These are phyloP conservation scores for Stagonosporopsis tanaceti DNA, from an alignment of 2,329 filamentous ascomycete genomes.

Conservation along the genomic window DNA sequence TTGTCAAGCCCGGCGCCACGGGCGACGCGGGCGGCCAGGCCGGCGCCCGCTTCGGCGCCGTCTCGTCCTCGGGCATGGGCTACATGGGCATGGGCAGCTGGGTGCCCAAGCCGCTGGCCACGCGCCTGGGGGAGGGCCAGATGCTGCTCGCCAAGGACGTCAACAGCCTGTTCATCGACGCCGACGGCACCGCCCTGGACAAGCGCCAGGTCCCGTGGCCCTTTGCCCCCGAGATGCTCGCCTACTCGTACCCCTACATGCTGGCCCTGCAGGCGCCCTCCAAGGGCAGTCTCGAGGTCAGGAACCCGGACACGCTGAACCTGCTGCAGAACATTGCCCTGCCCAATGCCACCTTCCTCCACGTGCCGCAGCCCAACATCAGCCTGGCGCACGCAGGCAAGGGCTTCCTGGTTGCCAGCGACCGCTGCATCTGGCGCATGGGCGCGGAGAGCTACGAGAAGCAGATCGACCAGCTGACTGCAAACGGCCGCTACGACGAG, in stretches of 20 bases:
- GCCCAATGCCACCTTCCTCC: slow-evolving; percentile 81
- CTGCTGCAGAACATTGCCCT: slow-evolving; percentile 85
- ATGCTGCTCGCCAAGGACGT: slow-evolving; percentile 97
- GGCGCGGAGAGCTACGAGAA: slow-evolving; percentile 88
- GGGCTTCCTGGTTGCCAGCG: slow-evolving; percentile 91
- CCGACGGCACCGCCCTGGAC: slow-evolving; percentile 80
- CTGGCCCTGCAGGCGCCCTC: slow-evolving; percentile 82
- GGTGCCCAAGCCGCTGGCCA: slow-evolving; percentile 87
- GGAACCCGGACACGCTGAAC: slow-evolving; percentile 92
- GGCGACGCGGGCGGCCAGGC: slow-evolving; percentile 71
- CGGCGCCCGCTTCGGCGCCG: slow-evolving; percentile 79
- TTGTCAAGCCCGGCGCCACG: slow-evolving; percentile 77
- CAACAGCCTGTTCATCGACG: slow-evolving; percentile 90
- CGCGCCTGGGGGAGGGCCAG: slow-evolving; percentile 81
- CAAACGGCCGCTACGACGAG: slow-evolving; percentile 80
- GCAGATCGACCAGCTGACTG: slow-evolving; percentile 83
- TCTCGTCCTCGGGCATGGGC: slow-evolving; percentile 87
- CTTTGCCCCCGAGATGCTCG: slow-evolving; percentile 84
- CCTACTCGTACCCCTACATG: slow-evolving; percentile 96
- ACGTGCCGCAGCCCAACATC: slow-evolving; percentile 90
- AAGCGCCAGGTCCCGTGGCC: slow-evolving; percentile 93
- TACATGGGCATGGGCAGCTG: slow-evolving; percentile 95
- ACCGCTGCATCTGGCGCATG: slow-evolving; percentile 95
- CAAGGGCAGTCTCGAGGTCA: slow-evolving; percentile 86
- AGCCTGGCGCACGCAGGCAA: slow-evolving; percentile 97